Evolutionary conservation across 371 early-diverging fungal species (phyloP), one percentile per base, ranked within the genome.

Genomic region (Nematocida sp.): DNA sequence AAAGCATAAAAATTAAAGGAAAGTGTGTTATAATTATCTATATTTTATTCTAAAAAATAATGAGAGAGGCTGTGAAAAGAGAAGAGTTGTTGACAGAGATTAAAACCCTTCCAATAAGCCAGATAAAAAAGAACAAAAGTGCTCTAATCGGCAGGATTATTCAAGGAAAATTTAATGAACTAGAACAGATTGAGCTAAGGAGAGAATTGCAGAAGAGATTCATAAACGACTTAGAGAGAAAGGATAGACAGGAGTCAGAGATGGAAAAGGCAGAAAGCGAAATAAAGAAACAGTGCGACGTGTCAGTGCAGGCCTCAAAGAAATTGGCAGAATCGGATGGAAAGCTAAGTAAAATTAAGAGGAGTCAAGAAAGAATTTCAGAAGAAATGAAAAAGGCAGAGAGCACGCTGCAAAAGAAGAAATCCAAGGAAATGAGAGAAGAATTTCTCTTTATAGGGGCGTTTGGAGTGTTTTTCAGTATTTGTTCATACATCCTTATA

Each of bases 311-410:
- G 13, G 47, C 57, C 18, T 5, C 70, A n/a, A 69, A 71, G 55
- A 69, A 71, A 33, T 57, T 78, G 1, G 80, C 71, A 23, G 80
- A 78, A 25, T 78, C 80, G 5, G 80, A 78, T 46, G 71, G 67
- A 3, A 78, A 78, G 71, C 80, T 78, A 47, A 54, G 69, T 33
- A 69, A 67, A 50, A 57, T 78, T 4, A 78, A 78, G 44, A n/a
- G 71, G n/a, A 66, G 67, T 23, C 80, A 78, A 46, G 80, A 78
- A 27, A 39, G n/a, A 67, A 66, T 78, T 27, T 27, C 80, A 18
- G 55, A 57, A 25, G 80, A 66, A 20, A 78, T 78, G 69, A 27
- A 58, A 13, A 66, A 62, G 39, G 80, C 70, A 33, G 45, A 78
- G 39, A 11, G 15, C 7, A 58, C 57, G 1, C 50, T 78, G 15